A percentile compares a stretch with the other conserved stretches of the same genome.
Conservation (phyloP, 176 grass and related monocot species). For the Tuctoria greenei region DNA sequence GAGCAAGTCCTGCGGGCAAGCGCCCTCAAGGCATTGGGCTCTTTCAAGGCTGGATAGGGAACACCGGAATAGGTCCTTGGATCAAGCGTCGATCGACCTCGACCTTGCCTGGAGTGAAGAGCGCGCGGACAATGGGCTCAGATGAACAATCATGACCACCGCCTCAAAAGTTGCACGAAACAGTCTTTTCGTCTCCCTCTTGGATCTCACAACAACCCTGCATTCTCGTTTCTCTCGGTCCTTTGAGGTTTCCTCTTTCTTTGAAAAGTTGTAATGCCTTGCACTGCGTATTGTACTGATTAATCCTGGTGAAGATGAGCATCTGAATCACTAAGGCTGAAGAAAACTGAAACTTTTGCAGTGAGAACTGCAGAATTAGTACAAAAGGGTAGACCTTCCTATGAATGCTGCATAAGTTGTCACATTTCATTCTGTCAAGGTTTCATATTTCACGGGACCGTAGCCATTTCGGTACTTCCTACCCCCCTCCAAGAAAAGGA, state of each 20-base stretch:
- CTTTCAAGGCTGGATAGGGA: conserved; percentile 27
- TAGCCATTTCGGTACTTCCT: neutral
- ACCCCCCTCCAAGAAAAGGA: conserved; percentile 1
- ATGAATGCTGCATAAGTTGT: neutral
- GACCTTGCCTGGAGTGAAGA: conserved; percentile 29
- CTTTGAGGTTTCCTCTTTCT: neutral
- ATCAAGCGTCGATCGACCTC: conserved; percentile 26
- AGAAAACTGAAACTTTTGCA: neutral
- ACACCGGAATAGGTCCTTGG: conserved; percentile 25
- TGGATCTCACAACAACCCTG: conserved; percentile 10
- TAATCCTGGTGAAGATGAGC: neutral
- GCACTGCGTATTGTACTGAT: neutral
- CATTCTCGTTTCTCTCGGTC: neutral
- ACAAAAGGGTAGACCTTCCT: neutral
- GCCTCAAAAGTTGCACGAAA: conserved; percentile 32
- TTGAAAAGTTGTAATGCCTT: neutral
- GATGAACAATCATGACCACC: conserved; percentile 19
- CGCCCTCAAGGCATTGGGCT: conserved; percentile 27
- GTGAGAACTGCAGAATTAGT: neutral
- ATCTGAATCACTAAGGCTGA: neutral
- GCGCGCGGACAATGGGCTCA: conserved; percentile 7
- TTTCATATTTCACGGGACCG: neutral
- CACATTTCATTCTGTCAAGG: no score
- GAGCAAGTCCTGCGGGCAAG: conserved; percentile 36
- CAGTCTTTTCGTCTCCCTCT: conserved; percentile 11